Evolutionary conservation across 345 rosid genomes (phyloP).

Genomic region (Hypericum perforatum): DNA sequence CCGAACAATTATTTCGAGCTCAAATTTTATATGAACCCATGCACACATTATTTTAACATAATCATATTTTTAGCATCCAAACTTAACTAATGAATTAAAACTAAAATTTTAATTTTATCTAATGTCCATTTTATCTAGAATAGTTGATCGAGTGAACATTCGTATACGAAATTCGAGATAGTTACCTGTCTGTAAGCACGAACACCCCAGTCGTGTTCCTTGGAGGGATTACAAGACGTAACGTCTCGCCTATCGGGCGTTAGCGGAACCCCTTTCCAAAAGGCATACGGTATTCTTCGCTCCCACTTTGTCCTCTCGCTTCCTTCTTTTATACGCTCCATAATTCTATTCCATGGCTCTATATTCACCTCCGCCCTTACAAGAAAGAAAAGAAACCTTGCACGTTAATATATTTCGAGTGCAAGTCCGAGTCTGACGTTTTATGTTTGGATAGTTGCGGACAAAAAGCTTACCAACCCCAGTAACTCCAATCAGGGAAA

Average conservation of each 20-base stretch:
- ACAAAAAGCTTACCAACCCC: constrained; percentile 35
- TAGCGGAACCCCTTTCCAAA: constrained; percentile 57
- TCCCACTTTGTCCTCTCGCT: constrained; percentile 38
- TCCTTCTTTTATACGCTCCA: constrained; percentile 30
- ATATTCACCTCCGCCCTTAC: constrained; percentile 60
- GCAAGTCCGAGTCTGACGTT: no score
- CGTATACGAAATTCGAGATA: no score
- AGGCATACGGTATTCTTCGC: constrained; percentile 49
- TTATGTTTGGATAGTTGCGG: no score
- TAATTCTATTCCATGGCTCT: constrained; percentile 42
- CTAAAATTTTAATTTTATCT: no score
- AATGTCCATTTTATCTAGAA: no score
- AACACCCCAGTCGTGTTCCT: constrained; percentile 26
- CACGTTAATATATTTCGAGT: background rate
- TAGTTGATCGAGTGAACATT: no score
- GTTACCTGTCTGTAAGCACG: constrained; percentile 5
- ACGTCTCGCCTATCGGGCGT: constrained; percentile 25
- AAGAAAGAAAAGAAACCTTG: background rate
- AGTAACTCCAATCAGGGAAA: constrained; percentile 8
- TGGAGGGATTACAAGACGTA: constrained; percentile 36
- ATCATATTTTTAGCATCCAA: no score
- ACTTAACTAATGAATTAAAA: no score
- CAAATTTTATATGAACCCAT: no score
- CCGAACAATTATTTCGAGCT: no score
- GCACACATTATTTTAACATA: no score